A percentile compares a stretch with the other conserved stretches of the same genome.
Evolutionary conservation across 2,329 filamentous ascomycete species (phyloP).

Genomic region (Parascedosporium putredinis): DNA sequence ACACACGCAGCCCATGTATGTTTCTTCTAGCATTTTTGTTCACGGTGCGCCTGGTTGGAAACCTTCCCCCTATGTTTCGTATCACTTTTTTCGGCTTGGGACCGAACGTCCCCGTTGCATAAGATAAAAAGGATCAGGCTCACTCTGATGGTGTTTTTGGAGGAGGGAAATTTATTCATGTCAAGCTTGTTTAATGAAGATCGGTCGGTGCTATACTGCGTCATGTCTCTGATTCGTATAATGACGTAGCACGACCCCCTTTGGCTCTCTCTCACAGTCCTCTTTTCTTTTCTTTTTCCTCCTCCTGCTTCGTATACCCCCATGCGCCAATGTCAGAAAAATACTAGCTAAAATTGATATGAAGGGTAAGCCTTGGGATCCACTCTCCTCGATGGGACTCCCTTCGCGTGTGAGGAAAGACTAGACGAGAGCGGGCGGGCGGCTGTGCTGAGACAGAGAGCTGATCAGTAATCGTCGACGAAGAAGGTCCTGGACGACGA

Average conservation of each 20-base stretch:
- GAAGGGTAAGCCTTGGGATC: too few species aligned
- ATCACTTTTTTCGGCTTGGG: background rate
- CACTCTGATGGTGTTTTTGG: background rate
- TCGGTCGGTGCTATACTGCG: background rate
- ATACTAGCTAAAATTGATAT: too few species aligned
- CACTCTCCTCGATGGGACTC: too few species aligned
- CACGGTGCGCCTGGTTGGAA: background rate
- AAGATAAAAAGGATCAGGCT: constrained; percentile 1
- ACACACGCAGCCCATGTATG: background rate
- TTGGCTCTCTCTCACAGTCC: too few species aligned
- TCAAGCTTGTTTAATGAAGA: background rate
- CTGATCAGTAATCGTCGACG: background rate
- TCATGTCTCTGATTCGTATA: too few species aligned
- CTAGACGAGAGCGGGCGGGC: background rate
- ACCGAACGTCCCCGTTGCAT: background rate
- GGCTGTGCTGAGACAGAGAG: background rate
- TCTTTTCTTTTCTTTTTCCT: background rate
- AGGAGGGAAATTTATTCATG: background rate
- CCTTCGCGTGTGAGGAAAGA: background rate
- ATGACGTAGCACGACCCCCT: too few species aligned
- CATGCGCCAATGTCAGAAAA: too few species aligned
- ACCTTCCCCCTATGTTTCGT: background rate
- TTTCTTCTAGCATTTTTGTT: background rate
- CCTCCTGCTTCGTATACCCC: too few species aligned
- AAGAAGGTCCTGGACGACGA: background rate